Evolutionary conservation across 139 green algal genomes (phyloP), one percentile per base, ranked within the genome.

Genomic region (Chlamydomonas sphaeroides): DNA sequence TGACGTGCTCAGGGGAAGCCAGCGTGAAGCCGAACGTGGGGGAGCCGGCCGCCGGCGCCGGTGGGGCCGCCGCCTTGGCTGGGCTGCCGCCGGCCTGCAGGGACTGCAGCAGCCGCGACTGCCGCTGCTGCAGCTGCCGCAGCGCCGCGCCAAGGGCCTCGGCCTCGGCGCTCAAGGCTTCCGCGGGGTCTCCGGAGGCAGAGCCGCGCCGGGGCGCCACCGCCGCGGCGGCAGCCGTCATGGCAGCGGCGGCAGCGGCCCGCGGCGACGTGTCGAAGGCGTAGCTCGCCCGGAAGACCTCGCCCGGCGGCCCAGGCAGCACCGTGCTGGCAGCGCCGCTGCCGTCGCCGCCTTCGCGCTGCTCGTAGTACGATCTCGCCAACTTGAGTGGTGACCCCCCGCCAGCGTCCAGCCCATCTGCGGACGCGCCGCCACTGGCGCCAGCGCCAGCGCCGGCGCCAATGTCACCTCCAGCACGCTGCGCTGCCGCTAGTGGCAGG

Each of bases 211-310:
- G 41, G 41, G 39, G 21, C 66, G 23, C 3, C 66, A 30, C 20
- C 68, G 53, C 41, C 20, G 63, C 33, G 6, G 8, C 45, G 42
- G 42, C 30, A 30, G 2, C 42, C 42, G 32, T 2, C 23, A 28
- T 33, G 30, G 42, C 45, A 2, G 28, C 32, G 14, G 4, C 4
- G 30, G 20, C 36, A 20, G 14, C 53, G 51, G 38, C 51, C 3
- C 51, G 41, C 59, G 56, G 41, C 42, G 75, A 48, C 3, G 42
- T 26, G 32, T 82, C 75, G 21, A 82, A 73, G 21, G 75, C 75
- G 75, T 82, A 82, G 63, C 75, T 82, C 5, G 33, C 61, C 0
- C 75, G 75, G 45, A 82, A 71, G 23, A 82, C 32, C 69, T 77
- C 69, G 23, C 38, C 66, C 17, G 39, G 18, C 30, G 26, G 10